Percentiles rank a stretch among this genome's conserved stretches.
Evolutionary conservation across 129 eudicot species (phyloP).

Genomic region (Centella asiatica): DNA sequence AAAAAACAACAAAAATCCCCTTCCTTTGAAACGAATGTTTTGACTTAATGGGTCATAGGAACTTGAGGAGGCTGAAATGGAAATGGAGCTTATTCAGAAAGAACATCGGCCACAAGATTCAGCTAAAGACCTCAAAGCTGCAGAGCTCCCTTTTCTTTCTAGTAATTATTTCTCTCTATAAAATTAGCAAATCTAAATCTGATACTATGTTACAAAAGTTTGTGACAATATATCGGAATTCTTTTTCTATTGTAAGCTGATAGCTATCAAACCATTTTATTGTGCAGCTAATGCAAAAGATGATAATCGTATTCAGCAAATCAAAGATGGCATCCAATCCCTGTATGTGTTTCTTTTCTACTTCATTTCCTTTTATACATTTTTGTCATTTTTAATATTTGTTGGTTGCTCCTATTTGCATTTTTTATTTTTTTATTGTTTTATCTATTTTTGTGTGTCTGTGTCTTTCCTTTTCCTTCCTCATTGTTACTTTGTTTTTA

Average conservation of each 20-base stretch:
- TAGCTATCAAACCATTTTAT: conserved; percentile 8
- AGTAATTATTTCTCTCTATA: conserved; percentile 25
- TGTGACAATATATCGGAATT: neutral
- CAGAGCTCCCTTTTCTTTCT: conserved; percentile 44
- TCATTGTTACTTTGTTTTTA: too few species aligned
- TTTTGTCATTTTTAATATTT: too few species aligned
- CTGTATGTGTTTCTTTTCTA: conserved; percentile 38
- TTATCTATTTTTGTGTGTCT: neutral
- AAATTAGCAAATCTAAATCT: conserved; percentile 7
- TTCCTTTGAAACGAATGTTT: neutral
- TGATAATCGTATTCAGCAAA: conserved; percentile 68
- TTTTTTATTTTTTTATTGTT: neutral
- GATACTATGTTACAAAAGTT: neutral
- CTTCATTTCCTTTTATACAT: neutral
- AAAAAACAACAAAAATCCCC: neutral
- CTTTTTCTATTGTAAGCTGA: conserved; percentile 1
- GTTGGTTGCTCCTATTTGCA: too few species aligned
- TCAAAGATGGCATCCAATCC: conserved; percentile 59
- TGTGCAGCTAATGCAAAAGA: conserved; percentile 48
- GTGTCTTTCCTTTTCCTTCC: neutral
- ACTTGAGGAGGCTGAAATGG: conserved; percentile 87
- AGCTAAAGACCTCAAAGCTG: conserved; percentile 36
- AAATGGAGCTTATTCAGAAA: conserved; percentile 66
- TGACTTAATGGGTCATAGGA: conserved; percentile 38
- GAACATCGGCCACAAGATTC: conserved; percentile 39